Evolutionary conservation across 352 stramenopile genomes (phyloP).

Genomic region (Phytophthora uliginosa): DNA sequence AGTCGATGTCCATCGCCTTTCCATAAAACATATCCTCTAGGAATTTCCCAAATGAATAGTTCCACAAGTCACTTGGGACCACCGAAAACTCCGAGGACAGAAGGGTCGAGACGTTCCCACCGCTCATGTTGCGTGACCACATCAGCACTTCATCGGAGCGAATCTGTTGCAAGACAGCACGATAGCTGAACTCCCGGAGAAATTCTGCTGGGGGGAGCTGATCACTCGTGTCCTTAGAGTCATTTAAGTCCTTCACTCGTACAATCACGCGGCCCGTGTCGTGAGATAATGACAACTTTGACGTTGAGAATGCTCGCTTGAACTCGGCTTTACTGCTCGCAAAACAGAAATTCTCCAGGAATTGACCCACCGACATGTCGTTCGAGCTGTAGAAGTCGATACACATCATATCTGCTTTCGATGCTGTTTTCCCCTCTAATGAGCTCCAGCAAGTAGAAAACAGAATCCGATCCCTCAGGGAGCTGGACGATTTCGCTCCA

Average conservation of each 20-base stretch:
- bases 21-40: slow-evolving; percentile 89
- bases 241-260: slow-evolving; percentile 74
- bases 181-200: slow-evolving; percentile 71
- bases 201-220: slow-evolving; percentile 62
- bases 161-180: slow-evolving; percentile 64
- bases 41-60: slow-evolving; percentile 92
- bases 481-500: slow-evolving; percentile 63
- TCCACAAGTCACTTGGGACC: slow-evolving; percentile 77
- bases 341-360: slow-evolving; percentile 87
- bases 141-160: slow-evolving; percentile 74
- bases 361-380: slow-evolving; percentile 87
- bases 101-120: slow-evolving; percentile 15
- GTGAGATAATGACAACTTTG: slow-evolving; percentile 87
- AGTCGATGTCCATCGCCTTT: slow-evolving; percentile 80
- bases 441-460: slow-evolving; percentile 91
- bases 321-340: slow-evolving; percentile 73
- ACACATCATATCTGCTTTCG: slow-evolving; percentile 90
- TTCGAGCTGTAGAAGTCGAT: slow-evolving; percentile 91
- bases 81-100: slow-evolving; percentile 69
- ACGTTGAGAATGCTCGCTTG: slow-evolving; percentile 81
- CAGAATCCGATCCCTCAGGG: slow-evolving; percentile 74
- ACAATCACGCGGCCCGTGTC: slow-evolving; percentile 82
- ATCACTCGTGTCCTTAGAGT: slow-evolving; percentile 74
- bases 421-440: slow-evolving; percentile 78
- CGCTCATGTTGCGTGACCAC: slow-evolving; percentile 62